Evolutionary conservation across 768 basidiomycete species (phyloP).

Genomic region (Collybia sordida): DNA sequence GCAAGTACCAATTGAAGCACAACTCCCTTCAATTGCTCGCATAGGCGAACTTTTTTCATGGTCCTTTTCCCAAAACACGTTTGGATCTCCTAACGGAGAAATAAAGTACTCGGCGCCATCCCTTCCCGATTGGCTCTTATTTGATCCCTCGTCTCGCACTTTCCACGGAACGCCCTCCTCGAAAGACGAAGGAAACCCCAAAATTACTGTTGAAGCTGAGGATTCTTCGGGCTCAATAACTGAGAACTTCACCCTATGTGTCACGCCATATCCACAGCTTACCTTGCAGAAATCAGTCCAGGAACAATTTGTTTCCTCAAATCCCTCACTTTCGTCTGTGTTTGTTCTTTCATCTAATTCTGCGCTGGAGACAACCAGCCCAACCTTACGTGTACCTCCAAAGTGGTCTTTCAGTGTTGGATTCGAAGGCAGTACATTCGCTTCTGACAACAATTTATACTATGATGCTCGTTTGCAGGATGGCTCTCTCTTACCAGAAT

Average conservation of each 20-base stretch:
- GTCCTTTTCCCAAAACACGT: constrained; percentile 66
- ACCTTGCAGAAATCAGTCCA: constrained; percentile 50
- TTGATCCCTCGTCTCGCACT: constrained; percentile 57
- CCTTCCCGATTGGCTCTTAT: constrained; percentile 77
- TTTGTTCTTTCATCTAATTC: constrained; percentile 63
- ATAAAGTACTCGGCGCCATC: constrained; percentile 50
- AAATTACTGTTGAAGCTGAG: constrained; percentile 63
- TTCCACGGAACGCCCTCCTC: constrained; percentile 70
- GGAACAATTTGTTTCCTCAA: constrained; percentile 59
- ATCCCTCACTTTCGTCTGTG: constrained; percentile 73
- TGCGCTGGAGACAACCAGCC: constrained; percentile 47
- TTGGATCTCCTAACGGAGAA: constrained; percentile 45
- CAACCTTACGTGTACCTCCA: constrained; percentile 71
- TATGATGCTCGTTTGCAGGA: constrained; percentile 67
- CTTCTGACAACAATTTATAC: constrained; percentile 44
- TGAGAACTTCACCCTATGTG: constrained; percentile 54
- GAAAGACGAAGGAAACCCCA: constrained; percentile 60
- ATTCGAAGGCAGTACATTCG: constrained; percentile 65
- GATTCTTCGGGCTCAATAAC: constrained; percentile 52
- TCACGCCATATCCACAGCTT: constrained; percentile 54
- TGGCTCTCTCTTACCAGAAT: constrained; percentile 70
- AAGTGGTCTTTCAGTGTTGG: constrained; percentile 92
- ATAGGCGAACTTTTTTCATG: constrained; percentile 64
- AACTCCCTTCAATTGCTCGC: constrained; percentile 80
- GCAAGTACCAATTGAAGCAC: constrained; percentile 60